These are phyloP conservation scores for Pascua guehoae DNA, from an alignment of 1,284 basidiomycete species.

Conservation along the genomic window DNA sequence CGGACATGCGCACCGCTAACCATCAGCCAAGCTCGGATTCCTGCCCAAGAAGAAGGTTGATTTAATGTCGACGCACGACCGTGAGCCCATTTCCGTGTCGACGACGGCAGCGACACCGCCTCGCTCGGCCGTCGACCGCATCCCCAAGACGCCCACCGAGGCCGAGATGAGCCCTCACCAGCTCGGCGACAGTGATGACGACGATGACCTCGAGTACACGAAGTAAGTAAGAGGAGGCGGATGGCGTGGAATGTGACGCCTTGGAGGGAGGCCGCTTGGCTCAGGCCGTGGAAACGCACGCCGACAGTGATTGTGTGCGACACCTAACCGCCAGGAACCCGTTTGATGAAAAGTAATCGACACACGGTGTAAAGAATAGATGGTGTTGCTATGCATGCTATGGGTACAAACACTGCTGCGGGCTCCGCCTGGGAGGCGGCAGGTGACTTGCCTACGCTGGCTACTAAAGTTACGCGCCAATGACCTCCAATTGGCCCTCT, in stretches of 20 bases:
- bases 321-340: conserved; percentile 32
- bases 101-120: conserved; percentile 1
- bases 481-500: background rate
- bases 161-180: conserved; percentile 25
- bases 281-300: too few species aligned
- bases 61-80: conserved; percentile 36
- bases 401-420: conserved; percentile 1
- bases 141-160: conserved; percentile 39
- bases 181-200: conserved; percentile 45
- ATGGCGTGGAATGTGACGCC: too few species aligned
- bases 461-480: background rate
- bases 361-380: background rate
- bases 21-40: conserved; percentile 47
- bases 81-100: conserved; percentile 31
- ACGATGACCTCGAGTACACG: conserved; percentile 45
- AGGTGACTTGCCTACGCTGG: background rate
- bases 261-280: too few species aligned
- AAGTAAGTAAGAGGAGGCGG: conserved; percentile 30
- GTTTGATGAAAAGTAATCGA: conserved; percentile 39
- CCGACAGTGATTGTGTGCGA: too few species aligned
- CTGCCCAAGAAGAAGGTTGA: conserved; percentile 49
- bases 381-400: background rate
- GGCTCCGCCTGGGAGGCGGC: background rate
- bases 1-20: background rate
- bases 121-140: conserved; percentile 29